Conservation (phyloP, 2,329 filamentous ascomycete genomes). For the Cercospora zeina region DNA sequence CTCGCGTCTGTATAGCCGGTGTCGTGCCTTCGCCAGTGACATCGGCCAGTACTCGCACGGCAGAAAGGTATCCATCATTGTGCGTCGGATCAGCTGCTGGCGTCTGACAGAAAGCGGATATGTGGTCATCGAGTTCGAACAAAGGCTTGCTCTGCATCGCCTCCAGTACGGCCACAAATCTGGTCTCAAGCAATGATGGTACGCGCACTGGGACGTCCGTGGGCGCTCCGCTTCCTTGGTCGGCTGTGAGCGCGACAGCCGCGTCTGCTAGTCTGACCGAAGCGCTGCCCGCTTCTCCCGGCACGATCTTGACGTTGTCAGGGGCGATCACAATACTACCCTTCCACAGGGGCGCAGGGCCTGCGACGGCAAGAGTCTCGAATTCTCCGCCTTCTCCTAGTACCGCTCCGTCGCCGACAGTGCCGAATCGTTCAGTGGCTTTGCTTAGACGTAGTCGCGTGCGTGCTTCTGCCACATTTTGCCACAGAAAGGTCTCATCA, state of each 20-base stretch:
- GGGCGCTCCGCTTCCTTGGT: background rate
- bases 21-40: constrained; percentile 39
- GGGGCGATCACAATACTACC: constrained; percentile 65
- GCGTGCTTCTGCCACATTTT: constrained; percentile 64
- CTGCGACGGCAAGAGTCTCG: constrained; percentile 85
- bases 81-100: background rate
- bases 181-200: constrained; percentile 67
- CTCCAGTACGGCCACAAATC: constrained; percentile 53
- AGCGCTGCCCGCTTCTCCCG: constrained; percentile 74
- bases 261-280: constrained; percentile 66
- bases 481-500: constrained; percentile 77
- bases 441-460: constrained; percentile 53
- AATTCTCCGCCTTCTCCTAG: constrained; percentile 95
- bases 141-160: constrained; percentile 4
- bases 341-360: constrained; percentile 72
- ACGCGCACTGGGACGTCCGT: constrained; percentile 44
- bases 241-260: constrained; percentile 42
- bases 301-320: constrained; percentile 54
- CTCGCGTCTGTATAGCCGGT: constrained; percentile 45
- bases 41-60: constrained; percentile 32
- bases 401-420: constrained; percentile 65
- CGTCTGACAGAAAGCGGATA: background rate
- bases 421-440: constrained; percentile 67
- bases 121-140: background rate
- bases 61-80: background rate